Evolutionary conservation across 768 basidiomycete genomes (phyloP).

Genomic region (Coprinopsis strossmayeri): DNA sequence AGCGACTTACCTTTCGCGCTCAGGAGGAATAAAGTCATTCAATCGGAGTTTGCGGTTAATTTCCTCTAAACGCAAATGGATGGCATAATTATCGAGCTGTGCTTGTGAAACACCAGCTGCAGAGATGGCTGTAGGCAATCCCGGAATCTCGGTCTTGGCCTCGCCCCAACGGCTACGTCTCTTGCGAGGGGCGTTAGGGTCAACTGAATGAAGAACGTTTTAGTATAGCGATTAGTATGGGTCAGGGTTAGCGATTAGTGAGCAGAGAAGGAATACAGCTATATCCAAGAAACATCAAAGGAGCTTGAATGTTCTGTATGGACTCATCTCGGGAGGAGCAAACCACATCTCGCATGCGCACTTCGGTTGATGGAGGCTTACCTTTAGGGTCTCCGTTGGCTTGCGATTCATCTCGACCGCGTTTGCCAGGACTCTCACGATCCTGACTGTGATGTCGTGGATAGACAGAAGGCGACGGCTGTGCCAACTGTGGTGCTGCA

Average conservation of each 20-base stretch:
- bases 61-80: slow-evolving; percentile 92
- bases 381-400: slow-evolving; percentile 58
- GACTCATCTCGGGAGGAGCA: background rate
- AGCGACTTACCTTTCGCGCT: slow-evolving; percentile 73
- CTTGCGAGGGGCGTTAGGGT: slow-evolving; percentile 85
- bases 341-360: background rate
- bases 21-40: slow-evolving; percentile 94
- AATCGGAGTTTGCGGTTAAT: slow-evolving; percentile 92
- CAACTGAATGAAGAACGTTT: slow-evolving; percentile 50
- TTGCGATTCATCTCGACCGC: slow-evolving; percentile 65
- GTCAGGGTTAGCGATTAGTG: slow-evolving; percentile 34
- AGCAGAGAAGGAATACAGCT: slow-evolving; percentile 19
- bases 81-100: slow-evolving; percentile 97
- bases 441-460: slow-evolving; percentile 59
- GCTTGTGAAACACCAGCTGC: slow-evolving; percentile 91
- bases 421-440: slow-evolving; percentile 48
- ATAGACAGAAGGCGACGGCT: slow-evolving; percentile 82
- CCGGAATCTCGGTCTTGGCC: slow-evolving; percentile 84
- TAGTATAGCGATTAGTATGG: slow-evolving; percentile 54
- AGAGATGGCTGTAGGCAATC: slow-evolving; percentile 90
- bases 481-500: slow-evolving; percentile 78
- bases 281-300: slow-evolving; percentile 16
- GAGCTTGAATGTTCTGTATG: slow-evolving; percentile 12
- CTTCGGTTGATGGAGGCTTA: slow-evolving; percentile 42
- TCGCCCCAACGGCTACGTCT: slow-evolving; percentile 98